Base-by-base conservation (phyloP, 345 rosid genomes). In the Populus ilicifolia region DNA sequence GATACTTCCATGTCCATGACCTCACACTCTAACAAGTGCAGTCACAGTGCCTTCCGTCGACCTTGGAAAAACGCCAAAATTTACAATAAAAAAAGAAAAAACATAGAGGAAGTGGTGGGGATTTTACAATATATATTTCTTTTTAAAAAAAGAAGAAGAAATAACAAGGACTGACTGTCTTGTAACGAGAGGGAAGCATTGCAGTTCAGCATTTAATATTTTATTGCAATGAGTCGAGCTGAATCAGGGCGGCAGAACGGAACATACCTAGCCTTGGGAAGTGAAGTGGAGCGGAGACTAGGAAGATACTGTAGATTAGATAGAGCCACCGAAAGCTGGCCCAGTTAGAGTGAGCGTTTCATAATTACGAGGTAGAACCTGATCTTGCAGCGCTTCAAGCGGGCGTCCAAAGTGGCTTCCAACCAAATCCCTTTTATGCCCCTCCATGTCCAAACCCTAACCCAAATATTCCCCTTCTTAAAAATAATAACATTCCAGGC, bases 351-450 rank as follows among this genome's bases (percentile, higher is more conserved):
- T 1, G 21, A 48, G 77, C 6, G 27, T 67, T 16, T 36, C 36
- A 16, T 43, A 38, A 35, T 36, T 13, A n/a, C 48, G n/a, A 23
- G 9, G 7, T 38, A 17, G n/a, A 21, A 25, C 20, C 44, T 21
- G 21, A 18, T n/a, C 2, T 54, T 30, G 71, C 80, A 79, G 79
- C 84, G 68, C 2, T 41, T 67, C 44, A 80, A 17, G 52, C 87
- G 80, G 83, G 82, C 16, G 82, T 73, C 62, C 69, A 23, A 5
- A 27, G 77, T 75, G 77, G 70, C 41, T 73, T 41, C 20, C 30
- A 1, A 6, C 13, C 14, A 0, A 2, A 7, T 39, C 13, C 27
- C 41, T 63, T 12, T 41, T 36, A 71, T 23, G 65, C 43, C 20
- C 70, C 12, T 14, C 14, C 2, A 10, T 23, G n/a, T 33, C 46